A percentile compares a stretch with the other conserved stretches of the same genome.
Conservation (phyloP, 192 early-diverging fungal genomes). For the Coemansia sp. region DNA sequence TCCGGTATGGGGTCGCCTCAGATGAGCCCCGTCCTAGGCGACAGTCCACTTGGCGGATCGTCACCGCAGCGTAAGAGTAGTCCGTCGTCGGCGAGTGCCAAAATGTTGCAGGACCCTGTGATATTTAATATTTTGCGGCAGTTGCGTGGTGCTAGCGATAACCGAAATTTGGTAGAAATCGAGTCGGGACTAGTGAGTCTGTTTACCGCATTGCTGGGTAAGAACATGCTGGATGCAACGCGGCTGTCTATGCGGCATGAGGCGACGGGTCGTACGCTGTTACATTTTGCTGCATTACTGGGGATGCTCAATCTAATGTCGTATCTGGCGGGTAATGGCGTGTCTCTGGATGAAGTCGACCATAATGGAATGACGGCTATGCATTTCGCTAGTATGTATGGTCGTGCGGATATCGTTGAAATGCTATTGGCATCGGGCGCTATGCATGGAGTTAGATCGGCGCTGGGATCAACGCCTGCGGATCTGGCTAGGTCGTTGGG, state of each 20-base stretch:
- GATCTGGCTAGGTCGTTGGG: constrained; percentile 38
- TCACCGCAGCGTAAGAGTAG: constrained; percentile 13
- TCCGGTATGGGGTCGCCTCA: constrained; percentile 14
- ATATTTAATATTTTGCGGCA: constrained; percentile 13
- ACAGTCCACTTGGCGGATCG: constrained; percentile 2
- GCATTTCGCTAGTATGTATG: constrained; percentile 68
- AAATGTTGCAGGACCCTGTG: constrained; percentile 21
- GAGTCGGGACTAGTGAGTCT: constrained; percentile 34
- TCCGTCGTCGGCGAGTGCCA: constrained; percentile 6
- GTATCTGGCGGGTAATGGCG: constrained; percentile 52
- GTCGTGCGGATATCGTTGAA: constrained; percentile 55
- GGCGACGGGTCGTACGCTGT: constrained; percentile 59
- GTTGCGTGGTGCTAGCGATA: constrained; percentile 17
- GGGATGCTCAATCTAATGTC: constrained; percentile 57
- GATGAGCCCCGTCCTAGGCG: constrained; percentile 29
- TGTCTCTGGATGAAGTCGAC: constrained; percentile 59
- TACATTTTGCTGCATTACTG: constrained; percentile 68
- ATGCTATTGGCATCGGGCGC: constrained; percentile 65
- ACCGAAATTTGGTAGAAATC: constrained; percentile 37
- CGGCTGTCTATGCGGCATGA: constrained; percentile 34
- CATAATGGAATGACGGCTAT: constrained; percentile 71
- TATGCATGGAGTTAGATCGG: constrained; percentile 11
- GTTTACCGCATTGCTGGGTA: constrained; percentile 20
- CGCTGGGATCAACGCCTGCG: constrained; percentile 21
- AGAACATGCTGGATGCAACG: constrained; percentile 22